phyloP scores from a whole-genome alignment of 2,329 filamentous ascomycete genomes.

The Exophiala xenobiotica region DNA sequence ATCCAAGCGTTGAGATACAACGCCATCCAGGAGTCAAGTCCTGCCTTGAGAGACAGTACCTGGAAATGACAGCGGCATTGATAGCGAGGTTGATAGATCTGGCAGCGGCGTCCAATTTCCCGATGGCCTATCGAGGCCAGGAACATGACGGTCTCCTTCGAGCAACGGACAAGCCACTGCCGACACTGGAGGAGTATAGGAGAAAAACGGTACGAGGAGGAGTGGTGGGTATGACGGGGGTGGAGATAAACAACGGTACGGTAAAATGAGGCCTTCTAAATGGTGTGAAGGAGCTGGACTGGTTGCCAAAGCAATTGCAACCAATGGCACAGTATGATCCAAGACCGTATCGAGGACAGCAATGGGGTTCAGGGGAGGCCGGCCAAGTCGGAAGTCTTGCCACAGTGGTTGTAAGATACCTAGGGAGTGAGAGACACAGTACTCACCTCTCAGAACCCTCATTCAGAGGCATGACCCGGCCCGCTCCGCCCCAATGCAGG shows the following conservation, averaged over 20 bases:
- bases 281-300: background rate
- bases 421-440: no score
- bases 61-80: slow-evolving; percentile 13
- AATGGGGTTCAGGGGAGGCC: no score
- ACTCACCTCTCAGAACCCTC: background rate
- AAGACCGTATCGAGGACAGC: no score
- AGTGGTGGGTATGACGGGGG: background rate
- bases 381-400: no score
- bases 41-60: background rate
- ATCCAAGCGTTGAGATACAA: background rate
- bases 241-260: background rate
- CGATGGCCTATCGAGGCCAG: background rate
- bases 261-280: background rate
- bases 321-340: no score
- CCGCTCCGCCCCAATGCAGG: background rate
- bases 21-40: background rate
- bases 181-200: background rate
- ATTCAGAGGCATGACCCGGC: background rate
- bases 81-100: slow-evolving; percentile 12
- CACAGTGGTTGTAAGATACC: no score
- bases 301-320: background rate
- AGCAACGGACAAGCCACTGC: background rate
- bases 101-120: slow-evolving; percentile 21
- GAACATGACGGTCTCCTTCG: background rate
- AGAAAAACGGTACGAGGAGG: background rate